Percentiles rank a stretch among this genome's conserved stretches.
Evolutionary conservation across 2,329 filamentous ascomycete genomes (phyloP).

Genomic region (Diaporthe destruens): DNA sequence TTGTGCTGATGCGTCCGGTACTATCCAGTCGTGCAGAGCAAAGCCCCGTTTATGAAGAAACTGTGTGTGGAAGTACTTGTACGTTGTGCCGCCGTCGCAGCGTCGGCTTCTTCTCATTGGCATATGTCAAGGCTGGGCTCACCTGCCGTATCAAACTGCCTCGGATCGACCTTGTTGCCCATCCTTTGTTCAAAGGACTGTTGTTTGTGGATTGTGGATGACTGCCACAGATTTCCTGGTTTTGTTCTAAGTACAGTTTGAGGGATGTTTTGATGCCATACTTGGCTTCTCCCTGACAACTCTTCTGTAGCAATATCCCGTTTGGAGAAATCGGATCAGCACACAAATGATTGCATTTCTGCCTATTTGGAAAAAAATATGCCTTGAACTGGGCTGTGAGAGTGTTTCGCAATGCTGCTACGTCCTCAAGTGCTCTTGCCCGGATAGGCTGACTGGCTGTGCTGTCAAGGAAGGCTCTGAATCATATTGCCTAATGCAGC

Average conservation of each 20-base stretch:
- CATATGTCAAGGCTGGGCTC: background rate
- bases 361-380: too few species aligned
- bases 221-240: background rate
- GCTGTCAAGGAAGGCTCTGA: background rate
- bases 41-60: background rate
- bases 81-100: background rate
- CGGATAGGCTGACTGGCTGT: background rate
- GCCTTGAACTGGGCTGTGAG: too few species aligned
- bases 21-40: background rate
- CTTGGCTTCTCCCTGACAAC: background rate
- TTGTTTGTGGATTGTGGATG: background rate
- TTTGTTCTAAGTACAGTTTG: background rate
- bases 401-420: background rate
- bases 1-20: background rate
- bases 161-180: background rate
- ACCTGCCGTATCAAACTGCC: background rate
- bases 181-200: background rate
- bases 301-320: background rate
- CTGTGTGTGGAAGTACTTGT: background rate
- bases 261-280: background rate
- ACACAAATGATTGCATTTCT: background rate
- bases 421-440: background rate
- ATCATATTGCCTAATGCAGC: conserved; percentile 22
- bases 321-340: background rate
- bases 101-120: background rate